A percentile compares a stretch with the other conserved stretches of the same genome.
These are phyloP conservation scores for Waitea zeae DNA, from an alignment of 1,284 basidiomycete genomes.

Conservation along the genomic window DNA sequence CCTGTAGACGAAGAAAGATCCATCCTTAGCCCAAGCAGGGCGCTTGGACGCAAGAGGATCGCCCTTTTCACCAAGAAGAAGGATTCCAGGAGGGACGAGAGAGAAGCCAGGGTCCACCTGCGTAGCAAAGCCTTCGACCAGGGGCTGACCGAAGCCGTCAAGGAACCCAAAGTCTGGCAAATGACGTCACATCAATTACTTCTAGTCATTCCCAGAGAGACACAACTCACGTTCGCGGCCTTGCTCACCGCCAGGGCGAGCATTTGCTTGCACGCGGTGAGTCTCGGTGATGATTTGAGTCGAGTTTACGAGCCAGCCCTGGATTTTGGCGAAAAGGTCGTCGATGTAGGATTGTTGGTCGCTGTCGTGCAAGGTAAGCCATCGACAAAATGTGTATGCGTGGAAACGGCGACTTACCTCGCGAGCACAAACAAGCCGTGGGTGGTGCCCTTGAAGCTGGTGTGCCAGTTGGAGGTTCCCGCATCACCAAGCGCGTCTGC, in stretches of 20 bases:
- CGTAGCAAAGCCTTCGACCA: constrained; percentile 16
- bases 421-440: too few relatives aligned
- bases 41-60: constrained; percentile 10
- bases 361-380: too few relatives aligned
- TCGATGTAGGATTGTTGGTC: too few relatives aligned
- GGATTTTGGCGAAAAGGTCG: too few relatives aligned
- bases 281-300: too few relatives aligned
- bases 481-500: not conserved
- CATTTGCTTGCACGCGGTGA: too few relatives aligned
- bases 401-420: too few relatives aligned
- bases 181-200: not conserved
- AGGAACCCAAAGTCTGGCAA: constrained; percentile 18
- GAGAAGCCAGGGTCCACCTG: constrained; percentile 17
- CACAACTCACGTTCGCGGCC: constrained; percentile 17
- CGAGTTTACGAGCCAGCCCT: too few relatives aligned
- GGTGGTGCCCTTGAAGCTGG: not conserved
- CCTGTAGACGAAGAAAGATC: constrained; percentile 37
- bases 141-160: constrained; percentile 23
- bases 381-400: too few relatives aligned
- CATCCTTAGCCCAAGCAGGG: constrained; percentile 33
- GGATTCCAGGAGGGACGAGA: constrained; percentile 14
- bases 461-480: not conserved
- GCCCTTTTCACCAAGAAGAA: constrained; percentile 16
- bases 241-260: constrained; percentile 16
- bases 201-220: not conserved